Evolutionary conservation across 2,329 filamentous ascomycete species (phyloP), one percentile per base, ranked within the genome.

Genomic region (Mycosphaerella sp.): DNA sequence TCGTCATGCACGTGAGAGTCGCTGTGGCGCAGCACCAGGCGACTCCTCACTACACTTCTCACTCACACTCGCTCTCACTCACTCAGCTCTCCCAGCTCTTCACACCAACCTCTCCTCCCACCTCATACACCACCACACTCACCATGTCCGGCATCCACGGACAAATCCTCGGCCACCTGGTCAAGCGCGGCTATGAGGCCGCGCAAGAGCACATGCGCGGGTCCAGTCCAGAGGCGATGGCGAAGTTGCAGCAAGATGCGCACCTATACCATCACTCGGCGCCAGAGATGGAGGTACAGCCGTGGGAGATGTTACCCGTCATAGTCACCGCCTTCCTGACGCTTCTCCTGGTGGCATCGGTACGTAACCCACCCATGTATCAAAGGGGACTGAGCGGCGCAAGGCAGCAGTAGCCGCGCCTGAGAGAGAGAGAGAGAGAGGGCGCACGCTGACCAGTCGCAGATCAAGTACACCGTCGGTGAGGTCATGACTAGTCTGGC

Each of bases 401-500:
- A 34, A 34, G 13, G 30, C 30, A 25, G 21, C 21, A 25, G 21
- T 6, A 5, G 7, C 21, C 6, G 7, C 7, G 21, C 21, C 21
- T 6, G 21, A 25, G 30, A 30, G 28, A 10, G 6, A 30, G 6
- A 14, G 44, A 17, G n/a, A 30, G 4, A 21, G 12, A 8, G 44
- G 52, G 53, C 49, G 37, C 48, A 34, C 17, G 41, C 52, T 54
- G 27, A 54, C 39, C 2, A 35, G 28, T 10, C 10, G 13, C 49
- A 66, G 63, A 58, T 69, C 53, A 58, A 60, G 41, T 86, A 86
- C 69, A 81, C 79, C 40, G 77, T 82, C 58, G 77, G 77, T 50
- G 68, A 76, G 50, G 72, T 87, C 49, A 71, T 86, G 40, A 75
- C 79, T 1, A 80, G 79, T 5, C 75, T 87, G 37, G 75, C 81